These are phyloP conservation scores for Tylopilus vinaceipallidus DNA, from an alignment of 768 basidiomycete species.

Conservation along the genomic window DNA sequence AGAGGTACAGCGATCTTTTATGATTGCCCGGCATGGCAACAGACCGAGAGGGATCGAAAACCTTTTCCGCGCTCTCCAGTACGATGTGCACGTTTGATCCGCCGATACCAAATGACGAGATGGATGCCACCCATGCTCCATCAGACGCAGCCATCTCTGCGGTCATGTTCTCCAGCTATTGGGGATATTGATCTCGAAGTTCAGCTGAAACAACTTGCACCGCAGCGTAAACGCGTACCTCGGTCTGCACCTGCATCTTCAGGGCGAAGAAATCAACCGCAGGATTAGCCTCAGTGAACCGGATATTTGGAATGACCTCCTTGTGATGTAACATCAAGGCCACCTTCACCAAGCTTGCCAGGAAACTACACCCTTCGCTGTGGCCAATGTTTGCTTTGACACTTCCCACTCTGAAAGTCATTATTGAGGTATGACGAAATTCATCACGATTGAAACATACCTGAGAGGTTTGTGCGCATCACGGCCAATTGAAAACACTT, in stretches of 20 bases:
- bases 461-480: constrained; percentile 17
- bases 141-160: constrained; percentile 28
- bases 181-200: too few species aligned
- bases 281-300: constrained; percentile 27
- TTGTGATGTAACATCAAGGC: constrained; percentile 32
- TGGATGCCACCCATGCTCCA: constrained; percentile 31
- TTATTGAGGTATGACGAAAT: background rate
- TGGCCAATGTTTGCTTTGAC: constrained; percentile 29
- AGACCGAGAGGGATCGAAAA: constrained; percentile 11
- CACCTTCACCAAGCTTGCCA: constrained; percentile 35
- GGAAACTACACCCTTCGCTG: constrained; percentile 31
- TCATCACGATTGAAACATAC: background rate
- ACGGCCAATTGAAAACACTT: constrained; percentile 28
- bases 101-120: constrained; percentile 35
- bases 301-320: constrained; percentile 29
- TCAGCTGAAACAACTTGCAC: background rate
- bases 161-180: constrained; percentile 23
- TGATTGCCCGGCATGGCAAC: background rate
- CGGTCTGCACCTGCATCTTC: constrained; percentile 28
- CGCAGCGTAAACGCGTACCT: constrained; percentile 16
- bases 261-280: constrained; percentile 25
- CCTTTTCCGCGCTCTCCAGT: constrained; percentile 26
- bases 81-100: constrained; percentile 36
- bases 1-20: constrained; percentile 24
- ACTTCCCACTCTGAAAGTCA: constrained; percentile 22